These are phyloP conservation scores for Hanseniaspora mollemarum DNA, from an alignment of 805 yeast species.

Conservation along the genomic window DNA sequence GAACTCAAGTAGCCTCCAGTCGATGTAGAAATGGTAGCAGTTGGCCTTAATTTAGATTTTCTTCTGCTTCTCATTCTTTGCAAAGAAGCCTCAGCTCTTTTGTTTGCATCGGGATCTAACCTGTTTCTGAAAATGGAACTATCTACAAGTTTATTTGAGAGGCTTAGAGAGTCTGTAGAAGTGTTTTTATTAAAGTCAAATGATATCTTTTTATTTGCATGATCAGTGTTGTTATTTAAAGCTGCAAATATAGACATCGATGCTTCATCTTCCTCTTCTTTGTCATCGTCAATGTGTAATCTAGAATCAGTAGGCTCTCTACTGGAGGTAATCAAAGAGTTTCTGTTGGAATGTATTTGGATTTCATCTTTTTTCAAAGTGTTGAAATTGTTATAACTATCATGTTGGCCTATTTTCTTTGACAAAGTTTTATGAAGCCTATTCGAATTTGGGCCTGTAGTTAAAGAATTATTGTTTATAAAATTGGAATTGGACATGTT, in stretches of 20 bases:
- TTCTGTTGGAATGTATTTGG: not conserved
- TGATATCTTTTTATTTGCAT: not conserved
- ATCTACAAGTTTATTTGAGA: not conserved
- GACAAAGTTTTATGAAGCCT: constrained; percentile 7
- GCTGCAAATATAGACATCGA: constrained; percentile 58
- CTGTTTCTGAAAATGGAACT: constrained; percentile 10
- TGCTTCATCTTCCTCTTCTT: constrained; percentile 44
- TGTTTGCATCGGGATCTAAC: constrained; percentile 39
- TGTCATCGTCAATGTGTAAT: not conserved
- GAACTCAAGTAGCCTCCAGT: constrained; percentile 20
- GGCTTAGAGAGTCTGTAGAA: not conserved
- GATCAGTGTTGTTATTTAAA: constrained; percentile 26
- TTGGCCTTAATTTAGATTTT: constrained; percentile 38
- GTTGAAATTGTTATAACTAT: constrained; percentile 15
- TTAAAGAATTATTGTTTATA: no score
- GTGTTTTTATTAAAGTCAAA: not conserved
- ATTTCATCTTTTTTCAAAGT: constrained; percentile 6
- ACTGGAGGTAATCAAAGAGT: not conserved
- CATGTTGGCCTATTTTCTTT: constrained; percentile 12
- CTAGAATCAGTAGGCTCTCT: constrained; percentile 2
- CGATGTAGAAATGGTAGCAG: constrained; percentile 22
- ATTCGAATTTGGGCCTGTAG: not conserved
- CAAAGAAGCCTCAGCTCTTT: constrained; percentile 55
- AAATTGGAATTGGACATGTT: no score
- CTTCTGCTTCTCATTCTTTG: constrained; percentile 50